Conservation (phyloP, 257 asterid species). For the Gentiana dahurica region DNA sequence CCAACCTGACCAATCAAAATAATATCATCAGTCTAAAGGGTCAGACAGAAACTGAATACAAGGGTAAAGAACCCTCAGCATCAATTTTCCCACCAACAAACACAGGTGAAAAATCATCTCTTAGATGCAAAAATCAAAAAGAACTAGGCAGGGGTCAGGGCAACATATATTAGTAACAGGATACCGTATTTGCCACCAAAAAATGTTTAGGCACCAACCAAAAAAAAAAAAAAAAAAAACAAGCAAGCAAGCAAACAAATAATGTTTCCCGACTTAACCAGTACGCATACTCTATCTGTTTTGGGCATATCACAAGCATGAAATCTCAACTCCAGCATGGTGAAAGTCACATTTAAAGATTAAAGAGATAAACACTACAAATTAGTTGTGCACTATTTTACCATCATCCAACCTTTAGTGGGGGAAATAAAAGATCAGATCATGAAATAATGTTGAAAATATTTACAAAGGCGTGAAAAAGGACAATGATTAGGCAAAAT, state of each 20-base stretch:
- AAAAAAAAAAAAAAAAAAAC: too few relatives aligned
- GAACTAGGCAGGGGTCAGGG: too few relatives aligned
- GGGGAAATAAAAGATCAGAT: neutral
- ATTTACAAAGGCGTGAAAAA: neutral
- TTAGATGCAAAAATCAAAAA: too few relatives aligned
- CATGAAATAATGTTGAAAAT: neutral
- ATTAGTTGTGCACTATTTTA: neutral
- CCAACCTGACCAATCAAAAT: slow-evolving; percentile 44
- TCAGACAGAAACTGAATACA: neutral
- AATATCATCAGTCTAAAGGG: neutral
- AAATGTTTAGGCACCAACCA: too few relatives aligned
- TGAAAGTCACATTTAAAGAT: neutral
- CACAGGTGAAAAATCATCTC: neutral
- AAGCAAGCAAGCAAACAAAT: too few relatives aligned
- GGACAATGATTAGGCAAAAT: neutral
- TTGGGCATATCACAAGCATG: neutral
- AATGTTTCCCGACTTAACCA: too few relatives aligned
- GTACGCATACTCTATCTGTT: too few relatives aligned
- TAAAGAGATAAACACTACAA: neutral
- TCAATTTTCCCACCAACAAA: neutral
- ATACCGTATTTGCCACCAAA: too few relatives aligned
- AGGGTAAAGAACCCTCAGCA: too few relatives aligned
- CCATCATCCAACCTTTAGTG: too few relatives aligned
- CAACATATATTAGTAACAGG: too few relatives aligned
- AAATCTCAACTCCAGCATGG: neutral